Evolutionary conservation across 148 eudicot species (phyloP), one percentile per base, ranked within the genome.

Genomic region (Rhododendron ferrugineum): DNA sequence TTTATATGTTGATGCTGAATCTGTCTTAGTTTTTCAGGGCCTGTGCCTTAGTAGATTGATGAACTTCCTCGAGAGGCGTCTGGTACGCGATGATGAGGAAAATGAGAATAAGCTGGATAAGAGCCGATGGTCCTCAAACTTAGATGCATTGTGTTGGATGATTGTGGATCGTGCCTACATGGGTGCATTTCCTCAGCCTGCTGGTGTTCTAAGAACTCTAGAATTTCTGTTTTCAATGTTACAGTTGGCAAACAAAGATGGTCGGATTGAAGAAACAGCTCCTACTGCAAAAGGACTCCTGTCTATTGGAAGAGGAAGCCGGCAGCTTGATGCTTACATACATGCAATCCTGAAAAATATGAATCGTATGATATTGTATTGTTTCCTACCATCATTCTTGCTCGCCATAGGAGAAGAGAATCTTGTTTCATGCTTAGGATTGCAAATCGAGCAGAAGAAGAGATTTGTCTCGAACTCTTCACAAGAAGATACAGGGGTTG

Each of bases 101-200:
- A 88, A 91, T 85, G 94, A 92, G 46, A 97, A 94, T 88, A 97
- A 91, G 91, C 89, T 97, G 81, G 99, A 95, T 88, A 95, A 97
- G 89, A 91, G 60, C 87, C 91, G 97, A 14, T 97, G 99, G 99
- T 93, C 98, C 50, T 85, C 91, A 49, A 97, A 97, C 90, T 86
- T 97, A 81, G 99, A 95, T 88, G 92, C 93, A 70, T 86, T 97
- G 56, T 95, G 98, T 78, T 89, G 95, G 91, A 83, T 97, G 91
- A 92, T 97, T 73, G 98, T 95, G 81, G 99, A 97, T 89, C 98
- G 99, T 73, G 98, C 90, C 11, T 97, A 97, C 84, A 94, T 97
- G 99, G 99, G 98, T 84, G 96, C 95, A 85, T 97, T 97, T 87
- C 99, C 99, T 28, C 97, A 90, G 89, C 98, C 99, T 73, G 89